A percentile compares a stretch with the other conserved stretches of the same genome.
phyloP scores from a whole-genome alignment of 306 rosid species.

The Psophocarpus tetragonolobus region DNA sequence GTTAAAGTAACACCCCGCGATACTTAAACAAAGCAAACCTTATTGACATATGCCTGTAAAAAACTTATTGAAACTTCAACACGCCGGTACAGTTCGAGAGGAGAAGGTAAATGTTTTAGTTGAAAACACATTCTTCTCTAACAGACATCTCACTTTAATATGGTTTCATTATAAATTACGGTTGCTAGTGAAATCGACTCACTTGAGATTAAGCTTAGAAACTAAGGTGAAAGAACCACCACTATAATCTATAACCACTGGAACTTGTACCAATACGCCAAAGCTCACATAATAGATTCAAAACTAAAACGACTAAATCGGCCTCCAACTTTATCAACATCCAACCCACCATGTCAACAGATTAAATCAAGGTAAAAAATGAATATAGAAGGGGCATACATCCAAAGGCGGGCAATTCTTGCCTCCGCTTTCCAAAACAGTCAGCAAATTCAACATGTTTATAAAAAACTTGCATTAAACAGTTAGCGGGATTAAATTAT shows the following conservation, averaged over 20 bases:
- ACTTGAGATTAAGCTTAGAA: too few species aligned
- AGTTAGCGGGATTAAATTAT: constrained; percentile 18
- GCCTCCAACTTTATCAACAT: background rate
- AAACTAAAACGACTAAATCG: background rate
- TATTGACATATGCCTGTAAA: too few species aligned
- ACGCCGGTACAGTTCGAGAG: too few species aligned
- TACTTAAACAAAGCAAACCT: too few species aligned
- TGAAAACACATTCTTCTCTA: too few species aligned
- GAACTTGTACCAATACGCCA: background rate
- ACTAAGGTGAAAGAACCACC: too few species aligned
- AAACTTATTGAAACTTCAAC: too few species aligned
- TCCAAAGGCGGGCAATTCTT: constrained; percentile 1
- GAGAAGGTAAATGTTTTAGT: too few species aligned
- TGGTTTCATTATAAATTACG: background rate
- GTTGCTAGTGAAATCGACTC: background rate
- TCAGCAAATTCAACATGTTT: constrained; percentile 18
- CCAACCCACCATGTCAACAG: background rate
- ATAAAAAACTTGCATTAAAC: constrained; percentile 3
- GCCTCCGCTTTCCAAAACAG: constrained; percentile 25
- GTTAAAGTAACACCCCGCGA: too few species aligned
- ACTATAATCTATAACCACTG: too few species aligned
- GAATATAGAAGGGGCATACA: background rate
- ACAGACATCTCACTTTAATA: background rate
- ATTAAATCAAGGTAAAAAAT: background rate
- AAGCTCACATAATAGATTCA: background rate